Conservation (phyloP, 2,329 filamentous ascomycete genomes). For the Graphilbum ipis-grandicollis region DNA sequence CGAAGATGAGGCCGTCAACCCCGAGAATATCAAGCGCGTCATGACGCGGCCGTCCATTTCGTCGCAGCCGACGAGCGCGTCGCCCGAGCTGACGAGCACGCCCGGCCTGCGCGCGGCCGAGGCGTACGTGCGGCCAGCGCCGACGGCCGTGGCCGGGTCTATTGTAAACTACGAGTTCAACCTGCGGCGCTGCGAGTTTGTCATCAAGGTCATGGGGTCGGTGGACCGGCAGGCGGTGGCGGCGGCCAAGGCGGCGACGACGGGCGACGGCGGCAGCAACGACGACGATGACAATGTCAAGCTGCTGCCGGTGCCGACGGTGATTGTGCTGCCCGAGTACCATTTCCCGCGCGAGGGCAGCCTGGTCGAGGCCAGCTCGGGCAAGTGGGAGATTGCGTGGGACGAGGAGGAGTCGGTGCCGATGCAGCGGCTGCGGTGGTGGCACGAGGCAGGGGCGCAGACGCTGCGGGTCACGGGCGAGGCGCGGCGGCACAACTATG, state of each 20-base stretch:
- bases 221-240: conserved; percentile 1
- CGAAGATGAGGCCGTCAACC: conserved; percentile 39
- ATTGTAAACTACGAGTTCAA: conserved; percentile 65
- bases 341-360: conserved; percentile 70
- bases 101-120: conserved; percentile 80
- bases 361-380: conserved; percentile 59
- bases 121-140: conserved; percentile 76
- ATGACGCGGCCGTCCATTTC: conserved; percentile 52
- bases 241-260: conserved; percentile 1
- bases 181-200: conserved; percentile 61
- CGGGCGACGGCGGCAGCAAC: conserved; percentile 1
- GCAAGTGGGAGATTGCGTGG: conserved; percentile 73
- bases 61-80: conserved; percentile 31
- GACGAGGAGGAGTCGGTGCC: conserved; percentile 53
- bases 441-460: conserved; percentile 79
- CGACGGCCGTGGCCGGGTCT: conserved; percentile 56
- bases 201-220: conserved; percentile 41
- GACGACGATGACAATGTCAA: conserved; percentile 1
- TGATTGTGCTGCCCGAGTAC: conserved; percentile 76
- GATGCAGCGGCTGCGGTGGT: conserved; percentile 74
- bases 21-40: conserved; percentile 56
- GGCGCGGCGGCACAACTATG: conserved; percentile 43
- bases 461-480: conserved; percentile 59
- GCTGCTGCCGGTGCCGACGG: conserved; percentile 37
- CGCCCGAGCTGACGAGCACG: conserved; percentile 40